Conservation (phyloP, 2,329 filamentous ascomycete species). For the Arthroderma sp. region DNA sequence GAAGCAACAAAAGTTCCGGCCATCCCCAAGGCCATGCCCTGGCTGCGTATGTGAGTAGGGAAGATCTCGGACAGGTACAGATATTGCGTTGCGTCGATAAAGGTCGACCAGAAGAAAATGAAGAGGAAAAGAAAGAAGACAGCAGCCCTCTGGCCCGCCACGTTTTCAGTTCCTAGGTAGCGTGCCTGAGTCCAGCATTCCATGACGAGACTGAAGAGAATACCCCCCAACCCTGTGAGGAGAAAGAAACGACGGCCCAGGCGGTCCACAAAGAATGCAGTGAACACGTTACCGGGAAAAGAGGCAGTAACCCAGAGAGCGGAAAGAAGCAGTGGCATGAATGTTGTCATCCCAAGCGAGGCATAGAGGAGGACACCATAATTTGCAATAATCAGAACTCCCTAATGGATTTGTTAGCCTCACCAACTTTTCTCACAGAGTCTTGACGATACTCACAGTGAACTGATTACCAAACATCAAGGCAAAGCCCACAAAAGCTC, state of each 20-base stretch:
- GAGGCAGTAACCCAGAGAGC: slow-evolving; percentile 28
- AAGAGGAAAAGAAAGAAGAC: slow-evolving; percentile 32
- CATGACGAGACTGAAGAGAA: slow-evolving; percentile 21
- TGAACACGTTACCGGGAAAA: slow-evolving; percentile 29
- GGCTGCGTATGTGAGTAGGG: slow-evolving; percentile 27
- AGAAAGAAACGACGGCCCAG: slow-evolving; percentile 26
- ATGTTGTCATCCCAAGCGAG: slow-evolving; percentile 21
- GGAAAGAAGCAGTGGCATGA: slow-evolving; percentile 25
- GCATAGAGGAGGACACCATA: slow-evolving; percentile 28
- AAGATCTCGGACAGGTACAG: slow-evolving; percentile 31
- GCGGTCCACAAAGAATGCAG: slow-evolving; percentile 27
- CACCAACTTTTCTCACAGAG: neutral
- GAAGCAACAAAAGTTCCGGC: slow-evolving; percentile 8
- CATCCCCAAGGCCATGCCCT: slow-evolving; percentile 27
- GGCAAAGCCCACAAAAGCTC: slow-evolving; percentile 27
- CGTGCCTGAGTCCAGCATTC: slow-evolving; percentile 23
- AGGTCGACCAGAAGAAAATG: slow-evolving; percentile 29
- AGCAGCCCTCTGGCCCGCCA: slow-evolving; percentile 22
- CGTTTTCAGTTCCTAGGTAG: slow-evolving; percentile 23
- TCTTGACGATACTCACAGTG: slow-evolving; percentile 8
- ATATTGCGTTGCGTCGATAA: slow-evolving; percentile 33
- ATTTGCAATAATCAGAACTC: slow-evolving; percentile 21
- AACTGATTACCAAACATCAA: slow-evolving; percentile 32
- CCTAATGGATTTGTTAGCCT: slow-evolving; percentile 7
- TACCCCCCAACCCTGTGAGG: slow-evolving; percentile 24